Base-by-base conservation (phyloP, 441 rosid genomes). In the Euphorbia corollata region DNA sequence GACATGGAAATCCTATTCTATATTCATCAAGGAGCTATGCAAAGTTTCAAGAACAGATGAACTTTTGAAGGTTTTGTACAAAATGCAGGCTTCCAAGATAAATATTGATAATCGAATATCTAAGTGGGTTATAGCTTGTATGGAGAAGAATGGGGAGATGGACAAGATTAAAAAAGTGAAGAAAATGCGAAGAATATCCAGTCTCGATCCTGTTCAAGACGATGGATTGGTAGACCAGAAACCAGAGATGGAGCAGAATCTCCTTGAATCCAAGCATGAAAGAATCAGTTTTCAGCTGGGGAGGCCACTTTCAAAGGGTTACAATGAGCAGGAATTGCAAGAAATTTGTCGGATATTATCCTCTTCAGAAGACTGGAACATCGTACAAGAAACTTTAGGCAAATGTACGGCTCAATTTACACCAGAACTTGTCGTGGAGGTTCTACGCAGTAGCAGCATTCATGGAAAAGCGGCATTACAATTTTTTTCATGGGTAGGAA, bases 401-500 rank as follows among this genome's bases (percentile, higher is more conserved):
- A 84, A 80, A 60, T 79, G 81, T 36, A 51, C 54, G 0, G 38
- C 83, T 20, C 74, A 71, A 67, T 87, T 85, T 77, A 86, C 90
- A 18, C 87, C 87, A 23, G 89, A 82, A 70, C 86, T 83, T n/a
- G 85, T 88, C 24, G 71, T 80, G 64, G 89, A 81, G 67, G 69
- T 82, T 63, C 71, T 89, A 68, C 71, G 53, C 19, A 80, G 68
- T 38, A 77, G 85, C 69, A 70, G 75, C 55, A 74, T 79, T 64
- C 91, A 82, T 11, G 86, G 91, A 11, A 80, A 76, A 43, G 73
- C 80, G 18, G 88, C 85, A 68, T 62, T 86, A 59, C 83, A 75
- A 64, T 88, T 87, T 81, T 88, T 89, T 74, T 75, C 87, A 20
- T 89, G 96, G 96, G 85, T 86, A 47, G 85, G 83, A 51, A 83